Base-by-base conservation (phyloP, 176 grass and related monocot genomes). In the Chrysopogon serrulatus region DNA sequence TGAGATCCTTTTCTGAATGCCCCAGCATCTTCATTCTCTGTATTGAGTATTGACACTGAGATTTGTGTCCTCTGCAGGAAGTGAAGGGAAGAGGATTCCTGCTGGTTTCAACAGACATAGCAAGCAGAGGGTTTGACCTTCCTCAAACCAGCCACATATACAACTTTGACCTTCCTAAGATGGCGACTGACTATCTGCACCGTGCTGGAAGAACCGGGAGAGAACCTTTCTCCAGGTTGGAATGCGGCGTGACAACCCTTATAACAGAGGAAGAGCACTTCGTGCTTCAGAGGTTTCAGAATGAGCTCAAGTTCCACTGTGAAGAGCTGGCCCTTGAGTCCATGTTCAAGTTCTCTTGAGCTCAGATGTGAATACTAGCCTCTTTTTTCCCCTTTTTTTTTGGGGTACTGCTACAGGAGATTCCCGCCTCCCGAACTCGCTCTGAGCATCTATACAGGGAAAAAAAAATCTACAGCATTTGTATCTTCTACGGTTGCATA, bases 131-230 rank as follows among this genome's bases (percentile, higher is more conserved):
- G 18, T 96, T 99, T 48, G 96, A 96, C 77, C 86, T 98, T 73
- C 93, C 91, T 32, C 93, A 90, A 76, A 98, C 89, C 23, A 96
- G 93, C 12, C 91, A 98, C 76, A 92, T 96, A 82, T 94, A 96
- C 91, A 98, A 94, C 62, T 94, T 98, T 23, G 96, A 98, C 65
- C 87, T 96, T 88, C 96, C 96, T 24, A 92, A 88, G 83, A 96
- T 78, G 6, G 91, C 87, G 2, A 79, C 87, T 0, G 87, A 89
- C 71, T 98, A 96, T 86, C 85, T 92, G 37, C 96, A 99, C 72
- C 91, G 96, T 4, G 93, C 96, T 37, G 96, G 96, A 87, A 87
- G 91, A 73, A 94, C 96, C 0, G 89, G 88, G 32, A 89, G 93
- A 76, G 84, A 93, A 43, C 93, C 96, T 1, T 91, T 99, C 81